Percentiles rank a stretch among this genome's conserved stretches.
Conservation (phyloP, 441 rosid genomes). For the Erodium texanum region DNA sequence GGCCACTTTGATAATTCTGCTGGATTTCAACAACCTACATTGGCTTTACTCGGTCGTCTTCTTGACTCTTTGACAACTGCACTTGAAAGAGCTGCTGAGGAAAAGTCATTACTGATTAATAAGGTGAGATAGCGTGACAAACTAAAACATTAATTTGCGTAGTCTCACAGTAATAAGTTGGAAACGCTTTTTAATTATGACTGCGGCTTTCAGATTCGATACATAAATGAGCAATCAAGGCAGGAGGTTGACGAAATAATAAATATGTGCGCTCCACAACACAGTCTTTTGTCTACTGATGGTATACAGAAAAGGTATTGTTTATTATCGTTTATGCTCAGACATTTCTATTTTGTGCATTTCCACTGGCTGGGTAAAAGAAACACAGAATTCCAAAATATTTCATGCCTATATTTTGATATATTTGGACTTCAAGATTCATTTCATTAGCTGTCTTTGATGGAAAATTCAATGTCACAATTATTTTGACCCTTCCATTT, state of each 20-base stretch:
- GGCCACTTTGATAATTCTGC: slow-evolving; percentile 32
- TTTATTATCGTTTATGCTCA: not conserved
- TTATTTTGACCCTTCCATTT: not conserved
- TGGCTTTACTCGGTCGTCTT: slow-evolving; percentile 51
- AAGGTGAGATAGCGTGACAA: slow-evolving; percentile 40
- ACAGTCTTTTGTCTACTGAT: slow-evolving; percentile 56
- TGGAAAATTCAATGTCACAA: not conserved
- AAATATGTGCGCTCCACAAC: slow-evolving; percentile 52
- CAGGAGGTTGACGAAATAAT: slow-evolving; percentile 93
- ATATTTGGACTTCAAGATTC: not conserved
- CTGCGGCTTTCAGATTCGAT: slow-evolving; percentile 52
- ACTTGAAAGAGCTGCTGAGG: slow-evolving; percentile 85
- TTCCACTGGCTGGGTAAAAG: not conserved
- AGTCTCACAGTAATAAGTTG: not conserved
- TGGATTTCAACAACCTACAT: slow-evolving; percentile 60
- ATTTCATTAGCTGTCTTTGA: not conserved
- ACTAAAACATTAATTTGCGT: not conserved
- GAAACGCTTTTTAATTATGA: slow-evolving; percentile 1
- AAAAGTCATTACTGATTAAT: slow-evolving; percentile 63
- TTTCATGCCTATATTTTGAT: not conserved
- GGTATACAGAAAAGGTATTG: slow-evolving; percentile 71
- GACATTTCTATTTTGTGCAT: not conserved
- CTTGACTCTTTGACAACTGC: slow-evolving; percentile 52
- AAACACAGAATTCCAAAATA: not conserved
- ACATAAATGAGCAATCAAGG: slow-evolving; percentile 86